These are phyloP conservation scores for Phyllosticta citribraziliensis DNA, from an alignment of 2,329 filamentous ascomycete species.

Conservation along the genomic window DNA sequence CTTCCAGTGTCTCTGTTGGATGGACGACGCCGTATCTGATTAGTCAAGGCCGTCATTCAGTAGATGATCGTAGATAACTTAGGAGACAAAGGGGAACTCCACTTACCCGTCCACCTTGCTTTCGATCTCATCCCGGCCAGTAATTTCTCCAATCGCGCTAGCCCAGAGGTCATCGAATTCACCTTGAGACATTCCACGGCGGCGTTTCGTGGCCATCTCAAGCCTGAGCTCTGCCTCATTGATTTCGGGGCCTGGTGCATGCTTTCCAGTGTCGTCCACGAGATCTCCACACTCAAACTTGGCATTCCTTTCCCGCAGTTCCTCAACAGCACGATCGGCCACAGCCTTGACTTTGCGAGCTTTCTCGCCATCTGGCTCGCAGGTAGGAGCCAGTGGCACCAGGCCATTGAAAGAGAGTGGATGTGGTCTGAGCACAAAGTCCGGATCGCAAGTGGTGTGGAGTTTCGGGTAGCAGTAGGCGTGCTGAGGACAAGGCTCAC, in stretches of 20 bases:
- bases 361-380: conserved; percentile 91
- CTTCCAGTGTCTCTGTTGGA: conserved; percentile 61
- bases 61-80: background rate
- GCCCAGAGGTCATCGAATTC: conserved; percentile 83
- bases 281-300: conserved; percentile 83
- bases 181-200: conserved; percentile 58
- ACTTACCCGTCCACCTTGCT: conserved; percentile 51
- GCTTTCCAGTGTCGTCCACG: conserved; percentile 50
- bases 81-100: conserved; percentile 15
- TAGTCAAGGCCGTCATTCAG: conserved; percentile 48
- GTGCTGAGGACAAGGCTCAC: conserved; percentile 82
- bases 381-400: conserved; percentile 78
- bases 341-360: conserved; percentile 77
- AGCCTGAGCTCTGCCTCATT: conserved; percentile 63
- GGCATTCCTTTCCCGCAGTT: conserved; percentile 74
- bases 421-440: conserved; percentile 77
- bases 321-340: conserved; percentile 77
- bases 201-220: conserved; percentile 62
- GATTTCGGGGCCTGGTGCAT: conserved; percentile 55
- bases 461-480: conserved; percentile 79
- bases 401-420: conserved; percentile 73
- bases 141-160: conserved; percentile 63
- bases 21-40: conserved; percentile 64
- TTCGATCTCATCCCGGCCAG: conserved; percentile 50
- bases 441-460: conserved; percentile 69